A percentile compares a stretch with the other conserved stretches of the same genome.
Conservation (phyloP, 768 basidiomycete genomes). For the Termitomyces sp. region DNA sequence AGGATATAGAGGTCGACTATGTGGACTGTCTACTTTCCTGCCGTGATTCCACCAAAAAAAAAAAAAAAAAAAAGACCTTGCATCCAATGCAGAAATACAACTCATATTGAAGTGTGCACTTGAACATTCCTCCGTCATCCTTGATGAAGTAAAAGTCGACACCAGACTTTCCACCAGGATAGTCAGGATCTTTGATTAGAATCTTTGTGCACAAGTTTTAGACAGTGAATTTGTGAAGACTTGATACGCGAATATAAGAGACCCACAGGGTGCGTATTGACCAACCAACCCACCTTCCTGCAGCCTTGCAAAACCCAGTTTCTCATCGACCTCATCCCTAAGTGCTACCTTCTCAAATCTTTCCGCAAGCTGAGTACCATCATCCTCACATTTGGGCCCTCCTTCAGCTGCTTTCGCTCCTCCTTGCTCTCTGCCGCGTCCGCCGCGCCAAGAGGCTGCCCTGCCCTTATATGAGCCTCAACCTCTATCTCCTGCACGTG, state of each 20-base stretch:
- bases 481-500: conserved; percentile 43
- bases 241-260: not conserved
- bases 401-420: conserved; percentile 42
- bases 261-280: conserved; percentile 97
- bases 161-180: conserved; percentile 81
- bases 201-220: conserved; percentile 48
- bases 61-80: no score
- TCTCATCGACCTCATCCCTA: conserved; percentile 89
- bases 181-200: conserved; percentile 80
- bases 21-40: no score
- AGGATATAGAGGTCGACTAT: no score
- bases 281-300: conserved; percentile 94
- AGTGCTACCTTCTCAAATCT: conserved; percentile 77
- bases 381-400: conserved; percentile 76
- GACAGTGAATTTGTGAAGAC: not conserved
- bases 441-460: conserved; percentile 48
- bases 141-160: conserved; percentile 98
- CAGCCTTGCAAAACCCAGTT: conserved; percentile 81
- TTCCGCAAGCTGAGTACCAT: conserved; percentile 85
- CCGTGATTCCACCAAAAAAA: no score
- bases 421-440: conserved; percentile 55
- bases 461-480: conserved; percentile 50
- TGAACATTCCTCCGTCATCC: conserved; percentile 96
- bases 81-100: conserved; percentile 94
- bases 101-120: conserved; percentile 88